phyloP scores from a whole-genome alignment of 768 basidiomycete species.

The Lepiota venenata region DNA sequence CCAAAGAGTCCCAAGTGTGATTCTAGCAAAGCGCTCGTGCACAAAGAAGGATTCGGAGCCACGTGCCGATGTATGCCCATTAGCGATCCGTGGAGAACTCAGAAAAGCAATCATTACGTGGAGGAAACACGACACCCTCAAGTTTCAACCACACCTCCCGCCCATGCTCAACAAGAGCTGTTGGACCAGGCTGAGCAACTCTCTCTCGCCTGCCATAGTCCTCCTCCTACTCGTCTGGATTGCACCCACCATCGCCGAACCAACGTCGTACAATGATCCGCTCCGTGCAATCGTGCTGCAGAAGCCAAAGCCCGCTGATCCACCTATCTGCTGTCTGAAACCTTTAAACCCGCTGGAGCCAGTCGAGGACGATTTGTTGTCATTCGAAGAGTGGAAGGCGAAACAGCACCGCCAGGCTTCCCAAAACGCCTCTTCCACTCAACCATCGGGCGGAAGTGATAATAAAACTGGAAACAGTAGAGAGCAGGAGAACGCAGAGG shows the following conservation, averaged over 20 bases:
- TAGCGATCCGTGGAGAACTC: no score
- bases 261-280: slow-evolving; percentile 48
- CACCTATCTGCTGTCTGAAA: slow-evolving; percentile 67
- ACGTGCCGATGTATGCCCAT: no score
- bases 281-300: slow-evolving; percentile 55
- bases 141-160: background rate
- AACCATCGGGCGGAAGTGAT: slow-evolving; percentile 9
- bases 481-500: slow-evolving; percentile 10
- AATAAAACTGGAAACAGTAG: slow-evolving; percentile 7
- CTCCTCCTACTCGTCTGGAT: slow-evolving; percentile 16
- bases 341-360: slow-evolving; percentile 45
- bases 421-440: slow-evolving; percentile 24
- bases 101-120: slow-evolving; percentile 4
- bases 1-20: no score
- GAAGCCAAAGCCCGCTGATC: slow-evolving; percentile 47
- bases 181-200: slow-evolving; percentile 4
- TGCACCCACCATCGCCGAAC: slow-evolving; percentile 28
- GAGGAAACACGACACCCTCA: background rate
- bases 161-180: background rate
- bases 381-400: slow-evolving; percentile 88
- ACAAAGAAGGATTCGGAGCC: no score
- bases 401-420: slow-evolving; percentile 47
- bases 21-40: no score
- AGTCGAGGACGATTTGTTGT: slow-evolving; percentile 61
- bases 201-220: slow-evolving; percentile 6